phyloP scores from a whole-genome alignment of 345 rosid species.

The Linum usitatissimum region DNA sequence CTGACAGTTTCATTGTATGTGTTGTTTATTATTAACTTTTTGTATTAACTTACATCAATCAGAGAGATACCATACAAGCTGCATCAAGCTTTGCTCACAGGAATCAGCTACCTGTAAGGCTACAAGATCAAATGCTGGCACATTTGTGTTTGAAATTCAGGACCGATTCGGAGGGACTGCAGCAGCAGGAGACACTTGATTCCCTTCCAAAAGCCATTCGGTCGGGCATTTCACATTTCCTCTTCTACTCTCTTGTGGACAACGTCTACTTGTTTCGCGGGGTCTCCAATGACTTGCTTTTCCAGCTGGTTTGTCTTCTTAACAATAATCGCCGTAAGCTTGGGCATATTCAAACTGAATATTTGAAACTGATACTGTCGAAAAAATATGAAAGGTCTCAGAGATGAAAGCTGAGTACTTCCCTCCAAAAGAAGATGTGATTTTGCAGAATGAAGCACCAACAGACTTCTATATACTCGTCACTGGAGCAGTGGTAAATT shows the following conservation, averaged over 20 bases:
- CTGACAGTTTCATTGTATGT: neutral
- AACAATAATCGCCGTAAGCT: neutral
- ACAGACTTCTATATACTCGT: constrained; percentile 25
- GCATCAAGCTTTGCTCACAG: constrained; percentile 27
- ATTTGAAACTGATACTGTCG: neutral
- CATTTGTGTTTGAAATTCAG: constrained; percentile 25
- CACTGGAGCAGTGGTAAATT: constrained; percentile 23
- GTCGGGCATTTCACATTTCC: constrained; percentile 27
- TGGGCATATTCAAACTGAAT: neutral
- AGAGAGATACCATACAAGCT: constrained; percentile 28
- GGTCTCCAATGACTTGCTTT: constrained; percentile 22
- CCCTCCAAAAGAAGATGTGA: constrained; percentile 26
- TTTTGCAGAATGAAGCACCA: constrained; percentile 27
- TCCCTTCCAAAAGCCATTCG: constrained; percentile 29
- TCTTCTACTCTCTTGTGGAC: constrained; percentile 21
- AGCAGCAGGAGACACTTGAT: constrained; percentile 27
- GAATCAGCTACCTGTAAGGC: constrained; percentile 19
- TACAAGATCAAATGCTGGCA: constrained; percentile 28
- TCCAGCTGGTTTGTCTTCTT: constrained; percentile 17
- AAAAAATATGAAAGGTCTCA: constrained; percentile 17
- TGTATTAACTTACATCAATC: constrained; percentile 1
- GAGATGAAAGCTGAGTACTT: constrained; percentile 30
- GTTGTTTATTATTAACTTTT: neutral
- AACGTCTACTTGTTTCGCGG: constrained; percentile 22
- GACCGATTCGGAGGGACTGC: constrained; percentile 27